phyloP scores from a whole-genome alignment of 768 basidiomycete genomes.

The Termitomyces sp. region DNA sequence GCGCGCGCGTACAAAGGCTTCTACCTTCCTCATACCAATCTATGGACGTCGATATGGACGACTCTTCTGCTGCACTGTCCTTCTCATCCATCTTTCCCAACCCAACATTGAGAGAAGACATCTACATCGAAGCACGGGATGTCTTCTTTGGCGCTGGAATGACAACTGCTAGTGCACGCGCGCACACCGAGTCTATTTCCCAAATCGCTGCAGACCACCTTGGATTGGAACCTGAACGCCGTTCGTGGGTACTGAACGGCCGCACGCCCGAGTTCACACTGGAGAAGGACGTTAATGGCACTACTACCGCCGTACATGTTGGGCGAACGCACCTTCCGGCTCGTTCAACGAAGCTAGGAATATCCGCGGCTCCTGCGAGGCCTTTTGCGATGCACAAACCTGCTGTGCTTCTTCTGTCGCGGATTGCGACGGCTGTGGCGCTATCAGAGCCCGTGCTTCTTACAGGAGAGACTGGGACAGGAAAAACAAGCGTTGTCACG shows the following conservation, averaged over 20 bases:
- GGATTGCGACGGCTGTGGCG: constrained; percentile 69
- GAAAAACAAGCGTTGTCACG: constrained; percentile 91
- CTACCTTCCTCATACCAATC: constrained; percentile 43
- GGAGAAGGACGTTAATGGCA: constrained; percentile 64
- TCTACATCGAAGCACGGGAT: constrained; percentile 85
- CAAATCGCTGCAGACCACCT: constrained; percentile 54
- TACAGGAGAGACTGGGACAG: constrained; percentile 98
- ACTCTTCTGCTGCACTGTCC: constrained; percentile 14
- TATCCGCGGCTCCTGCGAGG: constrained; percentile 29
- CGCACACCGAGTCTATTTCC: constrained; percentile 45
- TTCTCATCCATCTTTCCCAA: constrained; percentile 57
- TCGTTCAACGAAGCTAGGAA: constrained; percentile 29
- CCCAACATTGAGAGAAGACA: constrained; percentile 75
- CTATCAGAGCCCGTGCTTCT: constrained; percentile 81
- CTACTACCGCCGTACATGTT: constrained; percentile 47
- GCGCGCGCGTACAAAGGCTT: constrained; percentile 60
- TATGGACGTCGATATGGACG: constrained; percentile 33
- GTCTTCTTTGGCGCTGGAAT: constrained; percentile 80
- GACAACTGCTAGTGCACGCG: constrained; percentile 44
- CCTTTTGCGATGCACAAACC: constrained; percentile 91
- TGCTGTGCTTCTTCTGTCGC: constrained; percentile 71
- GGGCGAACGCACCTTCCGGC: constrained; percentile 60
- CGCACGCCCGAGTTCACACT: constrained; percentile 63
- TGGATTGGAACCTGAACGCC: constrained; percentile 63
- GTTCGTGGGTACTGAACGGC: constrained; percentile 61